Base-by-base conservation (phyloP, 176 grass and related monocot species). In the Zizania latifolia region DNA sequence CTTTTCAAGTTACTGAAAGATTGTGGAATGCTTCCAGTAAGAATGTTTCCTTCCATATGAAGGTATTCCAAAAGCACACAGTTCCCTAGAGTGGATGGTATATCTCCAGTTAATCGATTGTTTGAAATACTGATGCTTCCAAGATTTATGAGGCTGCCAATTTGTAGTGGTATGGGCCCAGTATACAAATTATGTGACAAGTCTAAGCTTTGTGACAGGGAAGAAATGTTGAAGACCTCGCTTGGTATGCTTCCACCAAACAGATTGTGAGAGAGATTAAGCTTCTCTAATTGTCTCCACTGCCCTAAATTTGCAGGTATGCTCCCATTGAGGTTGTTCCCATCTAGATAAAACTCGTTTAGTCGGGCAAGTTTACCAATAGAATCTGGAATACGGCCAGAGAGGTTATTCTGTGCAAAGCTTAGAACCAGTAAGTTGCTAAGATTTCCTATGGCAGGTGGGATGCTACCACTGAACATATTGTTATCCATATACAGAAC, bases 51-150 rank as follows among this genome's bases (percentile, higher is more conserved):
- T 75, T 87, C 79, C 69, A 92, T 65, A n/a, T 67, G 68, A 65
- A 92, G 86, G 39, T 34, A 29, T 65, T 92, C 74, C 58, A 89
- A 70, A 53, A 83, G 22, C 30, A 82, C 80, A 31, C 90, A 92
- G 4, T 77, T 41, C 1, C 90, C 90, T 6, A 92, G 60, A 9
- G 28, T 58, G 4, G 27, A 27, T 19, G 85, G 89, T 76, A 92
- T 84, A 21, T 62, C 41, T 0, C 86, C 78, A 5, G 70, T 72
- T 13, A 88, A 68, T 4, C 5, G 58, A 29, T 92, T 88, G 32
- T 73, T 79, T 6, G 59, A 53, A 29, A 88, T 37, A 58, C 70
- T 66, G 6, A 83, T 51, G 2, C 12, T 59, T 41, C 24, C 40
- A 57, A 83, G 56, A 35, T 78, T 88, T 9, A 41, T 60, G 37